Evolutionary conservation across 768 basidiomycete genomes (phyloP).

Genomic region (Lactifluus volemus): DNA sequence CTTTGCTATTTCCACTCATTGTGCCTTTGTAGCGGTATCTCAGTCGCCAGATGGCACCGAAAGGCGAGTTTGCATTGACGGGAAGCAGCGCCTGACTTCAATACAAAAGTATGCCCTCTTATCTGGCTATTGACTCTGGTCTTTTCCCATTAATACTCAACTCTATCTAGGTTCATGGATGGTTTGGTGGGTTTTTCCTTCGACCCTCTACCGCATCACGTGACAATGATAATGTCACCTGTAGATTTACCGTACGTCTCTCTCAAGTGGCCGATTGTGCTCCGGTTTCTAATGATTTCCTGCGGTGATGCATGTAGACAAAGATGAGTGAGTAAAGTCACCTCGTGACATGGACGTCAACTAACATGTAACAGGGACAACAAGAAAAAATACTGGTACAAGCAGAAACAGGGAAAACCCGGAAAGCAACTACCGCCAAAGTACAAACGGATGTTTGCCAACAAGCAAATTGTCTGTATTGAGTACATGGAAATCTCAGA

Average conservation of each 20-base stretch:
- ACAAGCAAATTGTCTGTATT: conserved; percentile 42
- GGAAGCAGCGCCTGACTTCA: conserved; percentile 66
- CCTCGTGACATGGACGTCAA: too few relatives aligned
- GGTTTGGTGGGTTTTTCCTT: conserved; percentile 38
- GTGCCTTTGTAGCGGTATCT: conserved; percentile 31
- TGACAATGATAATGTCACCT: not conserved
- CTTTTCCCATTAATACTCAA: not conserved
- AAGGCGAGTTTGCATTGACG: conserved; percentile 52
- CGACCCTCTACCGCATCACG: too few relatives aligned
- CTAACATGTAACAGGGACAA: conserved; percentile 6
- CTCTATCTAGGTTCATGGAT: conserved; percentile 39
- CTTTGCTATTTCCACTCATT: not conserved
- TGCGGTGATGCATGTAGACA: conserved; percentile 24
- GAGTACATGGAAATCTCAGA: conserved; percentile 33
- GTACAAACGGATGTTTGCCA: conserved; percentile 31
- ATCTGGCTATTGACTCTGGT: not conserved
- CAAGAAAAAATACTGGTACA: conserved; percentile 30
- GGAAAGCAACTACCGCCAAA: conserved; percentile 29
- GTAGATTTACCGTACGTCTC: conserved; percentile 11
- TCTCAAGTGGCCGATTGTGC: not conserved
- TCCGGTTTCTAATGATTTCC: not conserved
- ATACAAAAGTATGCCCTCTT: conserved; percentile 39
- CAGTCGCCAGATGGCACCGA: conserved; percentile 35
- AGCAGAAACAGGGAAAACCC: conserved; percentile 18
- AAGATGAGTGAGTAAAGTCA: conserved; percentile 30